These are phyloP conservation scores for Endogone sp. DNA, from an alignment of 192 early-diverging fungal genomes.

Conservation along the genomic window DNA sequence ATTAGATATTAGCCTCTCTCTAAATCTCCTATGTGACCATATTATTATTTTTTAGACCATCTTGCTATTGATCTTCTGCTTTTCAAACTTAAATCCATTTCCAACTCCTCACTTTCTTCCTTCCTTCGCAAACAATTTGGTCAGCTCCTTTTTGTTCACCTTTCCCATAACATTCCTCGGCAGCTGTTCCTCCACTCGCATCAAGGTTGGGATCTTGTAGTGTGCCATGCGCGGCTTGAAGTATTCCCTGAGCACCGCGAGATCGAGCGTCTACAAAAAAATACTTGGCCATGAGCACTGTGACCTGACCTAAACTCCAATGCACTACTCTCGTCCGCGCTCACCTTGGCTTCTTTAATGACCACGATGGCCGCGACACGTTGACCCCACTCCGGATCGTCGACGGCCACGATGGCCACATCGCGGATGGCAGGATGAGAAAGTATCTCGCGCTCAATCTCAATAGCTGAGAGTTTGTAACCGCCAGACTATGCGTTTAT, in stretches of 20 bases:
- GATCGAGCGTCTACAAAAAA: conserved; percentile 17
- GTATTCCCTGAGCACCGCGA: conserved; percentile 13
- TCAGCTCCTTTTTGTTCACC: conserved; percentile 78
- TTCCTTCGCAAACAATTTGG: conserved; percentile 36
- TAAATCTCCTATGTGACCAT: too few relatives aligned
- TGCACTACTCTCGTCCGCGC: too few relatives aligned
- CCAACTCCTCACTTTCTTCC: neutral
- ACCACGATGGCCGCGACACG: conserved; percentile 65
- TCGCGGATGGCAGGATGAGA: conserved; percentile 58
- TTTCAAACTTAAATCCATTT: too few relatives aligned
- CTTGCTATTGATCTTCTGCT: too few relatives aligned
- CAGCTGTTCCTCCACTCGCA: conserved; percentile 48
- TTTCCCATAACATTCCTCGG: conserved; percentile 90
- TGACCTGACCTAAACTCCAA: neutral
- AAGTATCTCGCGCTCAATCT: conserved; percentile 79
- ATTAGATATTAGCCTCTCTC: too few relatives aligned
- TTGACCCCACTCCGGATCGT: conserved; percentile 77
- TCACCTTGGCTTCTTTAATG: conserved; percentile 21
- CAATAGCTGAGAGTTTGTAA: conserved; percentile 81
- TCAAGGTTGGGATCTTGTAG: conserved; percentile 71
- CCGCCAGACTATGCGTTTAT: conserved; percentile 57
- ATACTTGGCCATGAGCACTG: neutral
- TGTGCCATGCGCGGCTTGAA: conserved; percentile 61
- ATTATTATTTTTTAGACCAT: too few relatives aligned
- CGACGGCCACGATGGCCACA: conserved; percentile 69